Conservation (phyloP, 345 rosid species). For the Populus euphratica region DNA sequence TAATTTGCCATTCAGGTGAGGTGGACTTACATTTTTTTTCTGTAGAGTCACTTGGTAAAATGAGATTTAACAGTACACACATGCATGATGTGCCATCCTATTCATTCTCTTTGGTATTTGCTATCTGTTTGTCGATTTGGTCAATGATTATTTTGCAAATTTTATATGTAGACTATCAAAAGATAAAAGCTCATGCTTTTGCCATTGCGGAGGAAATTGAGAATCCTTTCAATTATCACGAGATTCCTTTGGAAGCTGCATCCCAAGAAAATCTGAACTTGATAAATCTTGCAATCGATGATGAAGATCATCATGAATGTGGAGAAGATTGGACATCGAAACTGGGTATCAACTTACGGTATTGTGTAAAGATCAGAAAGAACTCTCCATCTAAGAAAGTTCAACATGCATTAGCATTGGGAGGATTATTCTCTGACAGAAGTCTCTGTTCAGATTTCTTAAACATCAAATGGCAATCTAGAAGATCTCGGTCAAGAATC, state of each 20-base stretch:
- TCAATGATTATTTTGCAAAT: background rate
- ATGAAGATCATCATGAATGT: conserved; percentile 50
- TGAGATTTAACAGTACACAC: background rate
- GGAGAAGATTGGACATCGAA: conserved; percentile 85
- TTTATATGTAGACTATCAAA: conserved; percentile 64
- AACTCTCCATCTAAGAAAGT: conserved; percentile 59
- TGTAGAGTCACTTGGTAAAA: background rate
- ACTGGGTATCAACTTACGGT: conserved; percentile 73
- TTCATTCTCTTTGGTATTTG: background rate
- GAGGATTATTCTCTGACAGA: conserved; percentile 58
- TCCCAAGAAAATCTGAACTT: conserved; percentile 65
- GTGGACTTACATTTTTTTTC: background rate
- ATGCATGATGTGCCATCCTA: background rate
- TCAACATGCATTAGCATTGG: conserved; percentile 71
- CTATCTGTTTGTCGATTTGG: background rate
- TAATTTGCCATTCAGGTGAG: conserved; percentile 96
- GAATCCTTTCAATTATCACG: conserved; percentile 55
- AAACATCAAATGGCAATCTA: conserved; percentile 61
- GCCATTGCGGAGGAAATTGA: conserved; percentile 70
- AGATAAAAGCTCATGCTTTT: conserved; percentile 81
- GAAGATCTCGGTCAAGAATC: conserved; percentile 70
- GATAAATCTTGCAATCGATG: conserved; percentile 81
- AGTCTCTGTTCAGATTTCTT: conserved; percentile 40
- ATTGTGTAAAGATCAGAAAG: conserved; percentile 77
- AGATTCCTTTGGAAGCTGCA: conserved; percentile 59